Conservation (phyloP, 495 filamentous ascomycete species). For the Aspergillus affinis region DNA sequence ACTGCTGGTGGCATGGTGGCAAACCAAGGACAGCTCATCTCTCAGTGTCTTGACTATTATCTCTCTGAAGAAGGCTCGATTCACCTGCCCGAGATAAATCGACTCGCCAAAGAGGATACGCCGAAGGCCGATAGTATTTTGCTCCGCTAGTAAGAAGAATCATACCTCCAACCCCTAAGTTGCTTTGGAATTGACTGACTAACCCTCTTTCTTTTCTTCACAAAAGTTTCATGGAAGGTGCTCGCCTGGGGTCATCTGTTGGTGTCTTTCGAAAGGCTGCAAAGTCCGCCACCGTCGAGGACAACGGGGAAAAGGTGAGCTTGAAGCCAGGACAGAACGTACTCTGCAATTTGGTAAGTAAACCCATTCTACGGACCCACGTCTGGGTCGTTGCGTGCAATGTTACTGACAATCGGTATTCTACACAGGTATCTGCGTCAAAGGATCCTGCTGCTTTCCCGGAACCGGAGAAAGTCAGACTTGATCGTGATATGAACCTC, state of each 20-base stretch:
- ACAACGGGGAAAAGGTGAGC: constrained; percentile 39
- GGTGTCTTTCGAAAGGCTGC: constrained; percentile 51
- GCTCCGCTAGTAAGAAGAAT: constrained; percentile 40
- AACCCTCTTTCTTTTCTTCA: constrained; percentile 14
- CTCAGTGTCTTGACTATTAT: constrained; percentile 75
- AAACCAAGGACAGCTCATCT: constrained; percentile 70
- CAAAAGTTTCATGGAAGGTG: constrained; percentile 57
- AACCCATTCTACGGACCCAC: background rate
- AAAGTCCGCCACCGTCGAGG: constrained; percentile 39
- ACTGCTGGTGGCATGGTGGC: constrained; percentile 61
- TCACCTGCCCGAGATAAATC: constrained; percentile 58
- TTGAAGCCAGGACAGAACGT: constrained; percentile 49
- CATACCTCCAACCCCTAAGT: background rate
- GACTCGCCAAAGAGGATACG: constrained; percentile 47
- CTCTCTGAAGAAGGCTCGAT: constrained; percentile 52
- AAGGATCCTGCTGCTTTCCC: constrained; percentile 62
- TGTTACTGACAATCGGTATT: constrained; percentile 1
- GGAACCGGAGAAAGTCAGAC: constrained; percentile 61
- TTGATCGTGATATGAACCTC: constrained; percentile 59
- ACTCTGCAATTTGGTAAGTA: constrained; percentile 49
- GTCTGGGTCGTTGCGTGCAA: no score
- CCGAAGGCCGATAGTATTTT: constrained; percentile 47
- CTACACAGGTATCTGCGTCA: constrained; percentile 45
- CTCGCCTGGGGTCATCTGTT: constrained; percentile 55
- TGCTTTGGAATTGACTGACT: constrained; percentile 1